Conservation (phyloP, 2,329 filamentous ascomycete species). For the Colletotrichum australisinense region DNA sequence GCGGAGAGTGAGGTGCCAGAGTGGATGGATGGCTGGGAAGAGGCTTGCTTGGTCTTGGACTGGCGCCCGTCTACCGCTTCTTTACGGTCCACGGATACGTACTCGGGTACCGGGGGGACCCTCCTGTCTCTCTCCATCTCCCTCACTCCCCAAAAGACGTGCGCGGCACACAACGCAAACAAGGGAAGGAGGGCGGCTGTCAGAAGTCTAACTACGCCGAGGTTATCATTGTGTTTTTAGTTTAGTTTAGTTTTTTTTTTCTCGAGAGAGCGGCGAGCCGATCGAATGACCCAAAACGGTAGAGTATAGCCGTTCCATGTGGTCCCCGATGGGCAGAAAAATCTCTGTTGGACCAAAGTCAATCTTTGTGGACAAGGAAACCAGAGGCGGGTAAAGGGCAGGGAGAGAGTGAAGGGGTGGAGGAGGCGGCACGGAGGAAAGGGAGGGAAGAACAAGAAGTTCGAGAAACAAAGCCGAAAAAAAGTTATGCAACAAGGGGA, state of each 20-base stretch:
- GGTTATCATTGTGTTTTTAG: conserved; percentile 7
- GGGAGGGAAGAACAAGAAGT: background rate
- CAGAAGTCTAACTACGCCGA: conserved; percentile 33
- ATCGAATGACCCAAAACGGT: conserved; percentile 13
- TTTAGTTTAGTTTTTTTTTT: background rate
- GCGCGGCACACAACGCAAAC: background rate
- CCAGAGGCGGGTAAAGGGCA: background rate
- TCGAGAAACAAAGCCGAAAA: conserved; percentile 10
- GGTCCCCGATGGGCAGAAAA: conserved; percentile 14
- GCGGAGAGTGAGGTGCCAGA: background rate
- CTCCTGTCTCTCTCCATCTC: background rate
- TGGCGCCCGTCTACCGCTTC: conserved; percentile 7
- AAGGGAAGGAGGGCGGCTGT: conserved; percentile 30
- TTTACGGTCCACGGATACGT: background rate
- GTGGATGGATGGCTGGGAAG: too few species aligned
- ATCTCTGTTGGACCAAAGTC: background rate
- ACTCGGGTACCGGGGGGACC: background rate
- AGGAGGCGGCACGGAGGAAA: too few species aligned
- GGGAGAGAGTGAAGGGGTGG: background rate
- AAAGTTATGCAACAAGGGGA: conserved; percentile 7
- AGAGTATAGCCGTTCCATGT: conserved; percentile 16
- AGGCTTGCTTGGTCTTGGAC: background rate
- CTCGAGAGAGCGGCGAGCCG: background rate
- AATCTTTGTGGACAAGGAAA: background rate
- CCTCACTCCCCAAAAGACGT: conserved; percentile 3